Evolutionary conservation across 2,329 filamentous ascomycete genomes (phyloP).

Genomic region (Beauveria scarabaeidicola): DNA sequence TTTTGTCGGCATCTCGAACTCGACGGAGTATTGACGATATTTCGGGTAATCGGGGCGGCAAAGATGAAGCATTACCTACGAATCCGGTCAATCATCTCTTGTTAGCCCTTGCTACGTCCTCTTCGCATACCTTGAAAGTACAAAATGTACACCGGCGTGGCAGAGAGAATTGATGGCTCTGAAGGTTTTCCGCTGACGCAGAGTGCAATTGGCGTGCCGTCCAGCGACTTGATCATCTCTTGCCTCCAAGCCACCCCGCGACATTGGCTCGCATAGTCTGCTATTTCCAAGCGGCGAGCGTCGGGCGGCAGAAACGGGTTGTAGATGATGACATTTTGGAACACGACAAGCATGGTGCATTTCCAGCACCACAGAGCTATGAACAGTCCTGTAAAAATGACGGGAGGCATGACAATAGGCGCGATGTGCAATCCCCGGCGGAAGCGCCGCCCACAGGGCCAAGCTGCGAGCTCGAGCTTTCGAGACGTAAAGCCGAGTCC

Average conservation of each 20-base stretch:
- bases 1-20: constrained; percentile 30
- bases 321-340: constrained; percentile 78
- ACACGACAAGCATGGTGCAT: constrained; percentile 65
- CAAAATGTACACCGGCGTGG: constrained; percentile 41
- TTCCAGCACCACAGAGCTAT: constrained; percentile 57
- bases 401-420: constrained; percentile 51
- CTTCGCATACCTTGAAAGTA: constrained; percentile 45
- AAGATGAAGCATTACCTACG: constrained; percentile 50
- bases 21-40: constrained; percentile 43
- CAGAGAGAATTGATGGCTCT: not conserved
- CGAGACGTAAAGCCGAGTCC: not conserved
- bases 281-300: constrained; percentile 57
- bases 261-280: constrained; percentile 52
- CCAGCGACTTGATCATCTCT: constrained; percentile 48
- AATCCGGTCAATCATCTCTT: not conserved
- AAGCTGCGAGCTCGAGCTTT: not conserved
- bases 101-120: not conserved
- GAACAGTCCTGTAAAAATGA: constrained; percentile 57
- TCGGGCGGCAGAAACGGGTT: constrained; percentile 69
- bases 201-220: constrained; percentile 57
- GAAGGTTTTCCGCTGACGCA: constrained; percentile 39
- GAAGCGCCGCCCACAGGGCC: not conserved
- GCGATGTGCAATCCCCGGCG: constrained; percentile 21
- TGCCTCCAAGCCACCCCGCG: constrained; percentile 60
- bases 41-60: constrained; percentile 48